Evolutionary conservation across 805 yeast species (phyloP), one percentile per base, ranked within the genome.

Genomic region (Pichia rugopelliculosa): DNA sequence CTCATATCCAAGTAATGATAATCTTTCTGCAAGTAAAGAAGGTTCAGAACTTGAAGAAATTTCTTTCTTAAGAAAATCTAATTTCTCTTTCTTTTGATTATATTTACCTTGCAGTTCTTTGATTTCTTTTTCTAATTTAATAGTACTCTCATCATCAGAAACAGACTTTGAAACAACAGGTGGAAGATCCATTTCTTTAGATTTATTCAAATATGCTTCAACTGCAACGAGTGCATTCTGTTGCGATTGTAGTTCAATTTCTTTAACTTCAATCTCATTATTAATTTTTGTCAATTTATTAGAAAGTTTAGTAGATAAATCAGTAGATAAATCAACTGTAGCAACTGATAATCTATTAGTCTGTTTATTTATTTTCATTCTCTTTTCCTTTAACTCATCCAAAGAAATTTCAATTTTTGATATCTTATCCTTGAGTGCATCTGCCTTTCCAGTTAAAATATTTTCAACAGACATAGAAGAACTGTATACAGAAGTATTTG

Each of bases 21-120:
- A 46, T 38, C 20, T 40, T 5, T 37, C 39, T 20, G 42, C 50
- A 30, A 50, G 25, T 22, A 34, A 24, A 3, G 18, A 7, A 22
- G 50, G 43, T 27, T 39, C 38, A 25, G 25, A 25, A 4, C 46
- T n/a, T 41, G 60, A 60, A 10, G 63, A 53, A 21, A 61, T 24
- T 6, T 55, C 55, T n/a, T 57, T 57, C 18, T 53, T 57, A 43
- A 58, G 44, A 4, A n/a, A 11, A 7, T 45, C 40, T 25, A 50
- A 11, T 34, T 41, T 38, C 13, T 42, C 33, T 18, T 44, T 47
- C 41, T 50, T 50, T 6, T 34, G 22, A 8, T 48, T 23, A 36
- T 48, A 48, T 18, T 46, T 45, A 11, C 20, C 12, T 27, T 48
- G 48, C 12, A 48, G 37, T 6, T 30, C 42, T 2, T 8, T 15